phyloP scores from a whole-genome alignment of 257 asterid species.

The Scutellaria baicalensis region DNA sequence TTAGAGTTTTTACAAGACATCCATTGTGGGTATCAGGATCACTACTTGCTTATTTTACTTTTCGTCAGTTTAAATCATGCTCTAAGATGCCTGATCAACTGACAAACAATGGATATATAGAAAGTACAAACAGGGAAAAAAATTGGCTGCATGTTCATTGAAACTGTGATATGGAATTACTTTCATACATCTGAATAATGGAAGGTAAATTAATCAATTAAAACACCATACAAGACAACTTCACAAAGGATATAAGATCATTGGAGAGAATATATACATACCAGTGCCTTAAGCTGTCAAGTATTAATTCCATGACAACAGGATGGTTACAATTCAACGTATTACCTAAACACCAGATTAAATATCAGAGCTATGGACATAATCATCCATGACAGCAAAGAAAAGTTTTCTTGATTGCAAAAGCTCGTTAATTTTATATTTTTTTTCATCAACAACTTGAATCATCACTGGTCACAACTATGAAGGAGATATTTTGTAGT shows the following conservation, averaged over 20 bases:
- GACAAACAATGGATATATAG: background rate
- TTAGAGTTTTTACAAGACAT: background rate
- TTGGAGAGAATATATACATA: constrained; percentile 29
- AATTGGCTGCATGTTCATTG: background rate
- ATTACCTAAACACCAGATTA: constrained; percentile 56
- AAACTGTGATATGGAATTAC: background rate
- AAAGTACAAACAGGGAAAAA: background rate
- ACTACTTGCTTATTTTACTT: background rate
- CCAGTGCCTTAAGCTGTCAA: constrained; percentile 98
- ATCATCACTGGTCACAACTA: background rate
- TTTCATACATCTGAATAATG: constrained; percentile 2
- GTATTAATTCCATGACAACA: constrained; percentile 88
- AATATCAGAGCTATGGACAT: constrained; percentile 11
- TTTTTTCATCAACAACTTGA: background rate
- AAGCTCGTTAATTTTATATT: background rate
- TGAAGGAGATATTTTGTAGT: background rate
- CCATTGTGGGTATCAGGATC: background rate
- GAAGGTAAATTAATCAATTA: background rate
- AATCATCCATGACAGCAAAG: background rate
- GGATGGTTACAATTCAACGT: constrained; percentile 97
- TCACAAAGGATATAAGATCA: constrained; percentile 1
- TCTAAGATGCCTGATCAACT: background rate
- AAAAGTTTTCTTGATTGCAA: background rate
- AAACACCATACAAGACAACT: background rate
- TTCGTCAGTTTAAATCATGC: background rate